Base-by-base conservation (phyloP, 768 basidiomycete species). In the Suillus subluteus region DNA sequence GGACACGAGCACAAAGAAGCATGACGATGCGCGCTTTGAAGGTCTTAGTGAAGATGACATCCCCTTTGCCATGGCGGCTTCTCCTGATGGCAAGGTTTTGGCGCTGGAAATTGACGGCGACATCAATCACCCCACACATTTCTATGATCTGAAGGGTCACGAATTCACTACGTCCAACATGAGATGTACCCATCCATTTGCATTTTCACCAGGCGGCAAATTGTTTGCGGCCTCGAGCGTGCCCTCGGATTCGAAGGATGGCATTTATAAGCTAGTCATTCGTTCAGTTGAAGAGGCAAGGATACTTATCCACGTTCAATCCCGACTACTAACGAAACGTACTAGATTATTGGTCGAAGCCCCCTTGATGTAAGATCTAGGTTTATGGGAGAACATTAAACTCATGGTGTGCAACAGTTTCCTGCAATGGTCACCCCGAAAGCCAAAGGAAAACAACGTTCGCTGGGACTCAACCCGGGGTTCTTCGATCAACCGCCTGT, bases 101-200 rank as follows among this genome's bases (percentile, higher is more conserved):
- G 58, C 26, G 9, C 23, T 59, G 16, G 58, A 41, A 41, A 41
- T 59, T 16, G 58, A 59, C 11, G 40, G 58, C 15, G 40, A 41
- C 2, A 1, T 41, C 38, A 26, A 41, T 21, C 26, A 30, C 58
- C 58, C 58, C 26, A 59, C 40, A 11, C 58, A 30, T 41, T 59
- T 59, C 23, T 59, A 59, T 30, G 26, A 59, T 7, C 12, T 40
- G 6, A 30, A 59, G 16, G 58, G 58, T 18, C 58, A 41, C 18
- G 26, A 59, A 41, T 12, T 59, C 5, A 9, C 16, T 4, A 41
- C 11, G 5, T 30, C 18, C 9, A 30, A 41, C 26, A 16, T 59
- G 16, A 59, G 11, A 41, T 59, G 58, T 21, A 59, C 40, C 23
- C 40, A 59, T 59, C 58, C 58, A 6, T 59, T 59, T 41, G 58